phyloP scores from a whole-genome alignment of 768 basidiomycete species.

The Pleurotus platypus region DNA sequence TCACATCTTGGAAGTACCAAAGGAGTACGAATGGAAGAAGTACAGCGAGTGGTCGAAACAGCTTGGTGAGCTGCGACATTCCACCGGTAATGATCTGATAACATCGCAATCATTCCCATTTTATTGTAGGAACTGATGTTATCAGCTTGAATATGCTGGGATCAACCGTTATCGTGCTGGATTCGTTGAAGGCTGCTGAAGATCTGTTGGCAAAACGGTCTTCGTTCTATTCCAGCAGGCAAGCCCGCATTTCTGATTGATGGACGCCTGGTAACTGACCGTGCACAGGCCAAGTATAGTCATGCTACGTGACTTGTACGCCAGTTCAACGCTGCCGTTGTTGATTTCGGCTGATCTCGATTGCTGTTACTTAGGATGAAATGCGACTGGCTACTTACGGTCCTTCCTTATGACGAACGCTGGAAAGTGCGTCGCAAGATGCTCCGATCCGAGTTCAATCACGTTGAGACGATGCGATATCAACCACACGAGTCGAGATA shows the following conservation, averaged over 20 bases:
- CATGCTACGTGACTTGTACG: conserved; percentile 24
- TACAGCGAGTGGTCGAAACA: conserved; percentile 19
- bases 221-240: conserved; percentile 36
- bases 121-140: conserved; percentile 23
- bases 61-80: conserved; percentile 9
- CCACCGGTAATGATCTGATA: neutral
- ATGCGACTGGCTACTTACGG: conserved; percentile 33
- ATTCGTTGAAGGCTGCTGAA: conserved; percentile 26
- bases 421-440: conserved; percentile 39
- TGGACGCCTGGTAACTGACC: neutral
- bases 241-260: neutral
- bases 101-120: neutral
- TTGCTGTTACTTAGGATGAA: conserved; percentile 29
- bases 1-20: conserved; percentile 20
- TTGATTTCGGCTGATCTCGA: neutral
- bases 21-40: conserved; percentile 14
- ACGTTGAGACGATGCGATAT: conserved; percentile 25
- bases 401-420: conserved; percentile 34
- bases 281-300: conserved; percentile 20
- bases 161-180: conserved; percentile 30
- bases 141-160: conserved; percentile 26
- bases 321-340: neutral
- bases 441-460: conserved; percentile 38
- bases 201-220: conserved; percentile 42
- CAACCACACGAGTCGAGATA: conserved; percentile 19